Percentiles rank a stretch among this genome's conserved stretches.
Evolutionary conservation across 352 stramenopile species (phyloP).

Genomic region (Halophytophthora polymorphica): DNA sequence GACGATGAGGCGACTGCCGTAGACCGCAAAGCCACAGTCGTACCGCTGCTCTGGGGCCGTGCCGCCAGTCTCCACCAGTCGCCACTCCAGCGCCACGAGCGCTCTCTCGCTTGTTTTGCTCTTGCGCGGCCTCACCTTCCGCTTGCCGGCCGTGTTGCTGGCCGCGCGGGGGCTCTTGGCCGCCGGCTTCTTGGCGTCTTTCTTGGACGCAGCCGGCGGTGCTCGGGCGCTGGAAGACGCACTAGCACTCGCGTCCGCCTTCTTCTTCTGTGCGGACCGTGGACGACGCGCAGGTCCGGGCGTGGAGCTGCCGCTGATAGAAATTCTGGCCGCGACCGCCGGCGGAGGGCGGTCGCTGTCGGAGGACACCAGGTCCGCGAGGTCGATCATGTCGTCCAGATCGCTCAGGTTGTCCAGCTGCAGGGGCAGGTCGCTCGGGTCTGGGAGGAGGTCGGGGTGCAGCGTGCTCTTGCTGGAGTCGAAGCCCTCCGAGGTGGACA

Average conservation of each 20-base stretch:
- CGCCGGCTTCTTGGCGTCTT: conserved; percentile 1
- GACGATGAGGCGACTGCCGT: conserved; percentile 41
- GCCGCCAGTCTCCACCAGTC: conserved; percentile 25
- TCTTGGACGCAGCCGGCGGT: conserved; percentile 2
- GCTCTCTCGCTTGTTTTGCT: conserved; percentile 28
- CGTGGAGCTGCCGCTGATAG: conserved; percentile 24
- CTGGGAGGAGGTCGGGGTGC: conserved; percentile 23
- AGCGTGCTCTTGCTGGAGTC: conserved; percentile 8
- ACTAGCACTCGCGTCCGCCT: conserved; percentile 4
- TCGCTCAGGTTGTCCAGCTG: conserved; percentile 51
- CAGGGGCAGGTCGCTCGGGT: conserved; percentile 28
- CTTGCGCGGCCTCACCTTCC: conserved; percentile 31
- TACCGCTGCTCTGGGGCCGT: conserved; percentile 38
- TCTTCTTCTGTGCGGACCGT: conserved; percentile 14
- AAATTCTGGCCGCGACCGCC: conserved; percentile 25
- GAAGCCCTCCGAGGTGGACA: conserved; percentile 7
- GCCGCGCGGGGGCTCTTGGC: conserved; percentile 7
- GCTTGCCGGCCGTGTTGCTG: conserved; percentile 19
- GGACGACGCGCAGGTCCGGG: conserved; percentile 11
- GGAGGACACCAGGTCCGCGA: conserved; percentile 48
- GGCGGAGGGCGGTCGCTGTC: conserved; percentile 33
- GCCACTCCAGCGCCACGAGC: conserved; percentile 33
- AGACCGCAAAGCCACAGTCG: conserved; percentile 49
- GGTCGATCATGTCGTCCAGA: conserved; percentile 55
- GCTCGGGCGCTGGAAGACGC: not conserved